phyloP scores from a whole-genome alignment of 106 monocot genomes.

The Posidonia australis region DNA sequence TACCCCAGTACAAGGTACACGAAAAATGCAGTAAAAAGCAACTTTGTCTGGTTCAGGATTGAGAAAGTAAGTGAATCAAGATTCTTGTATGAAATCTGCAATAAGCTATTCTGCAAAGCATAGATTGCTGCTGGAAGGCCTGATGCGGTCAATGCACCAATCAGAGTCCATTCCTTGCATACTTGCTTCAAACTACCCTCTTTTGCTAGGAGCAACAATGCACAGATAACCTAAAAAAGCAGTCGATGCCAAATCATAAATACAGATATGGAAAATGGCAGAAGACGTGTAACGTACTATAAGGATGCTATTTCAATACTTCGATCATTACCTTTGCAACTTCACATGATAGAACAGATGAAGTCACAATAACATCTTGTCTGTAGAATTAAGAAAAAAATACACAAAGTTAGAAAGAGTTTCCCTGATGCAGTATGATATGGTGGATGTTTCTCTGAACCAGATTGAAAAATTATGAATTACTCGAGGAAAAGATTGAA shows the following conservation, averaged over 20 bases:
- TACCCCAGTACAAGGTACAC: constrained; percentile 87
- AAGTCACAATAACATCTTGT: constrained; percentile 85
- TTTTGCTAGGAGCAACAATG: constrained; percentile 54
- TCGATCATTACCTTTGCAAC: constrained; percentile 52
- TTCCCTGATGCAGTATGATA: no score
- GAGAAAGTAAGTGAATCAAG: constrained; percentile 94
- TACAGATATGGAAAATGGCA: neutral
- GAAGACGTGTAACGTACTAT: neutral
- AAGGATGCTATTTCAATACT: neutral
- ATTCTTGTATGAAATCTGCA: constrained; percentile 95
- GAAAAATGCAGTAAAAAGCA: constrained; percentile 88
- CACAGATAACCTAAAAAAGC: constrained; percentile 63
- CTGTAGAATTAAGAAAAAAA: constrained; percentile 27
- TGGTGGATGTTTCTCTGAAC: no score
- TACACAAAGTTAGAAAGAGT: neutral
- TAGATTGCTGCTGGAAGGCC: constrained; percentile 95
- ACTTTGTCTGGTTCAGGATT: constrained; percentile 98
- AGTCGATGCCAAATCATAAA: neutral
- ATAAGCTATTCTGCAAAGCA: constrained; percentile 90
- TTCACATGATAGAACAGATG: constrained; percentile 77
- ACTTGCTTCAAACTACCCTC: constrained; percentile 58
- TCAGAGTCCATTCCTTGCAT: constrained; percentile 62
- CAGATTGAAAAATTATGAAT: no score
- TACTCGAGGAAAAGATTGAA: no score
- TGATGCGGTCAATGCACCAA: constrained; percentile 77